Evolutionary conservation across 208 protist species (phyloP).

Genomic region (Lotmaria passim): DNA sequence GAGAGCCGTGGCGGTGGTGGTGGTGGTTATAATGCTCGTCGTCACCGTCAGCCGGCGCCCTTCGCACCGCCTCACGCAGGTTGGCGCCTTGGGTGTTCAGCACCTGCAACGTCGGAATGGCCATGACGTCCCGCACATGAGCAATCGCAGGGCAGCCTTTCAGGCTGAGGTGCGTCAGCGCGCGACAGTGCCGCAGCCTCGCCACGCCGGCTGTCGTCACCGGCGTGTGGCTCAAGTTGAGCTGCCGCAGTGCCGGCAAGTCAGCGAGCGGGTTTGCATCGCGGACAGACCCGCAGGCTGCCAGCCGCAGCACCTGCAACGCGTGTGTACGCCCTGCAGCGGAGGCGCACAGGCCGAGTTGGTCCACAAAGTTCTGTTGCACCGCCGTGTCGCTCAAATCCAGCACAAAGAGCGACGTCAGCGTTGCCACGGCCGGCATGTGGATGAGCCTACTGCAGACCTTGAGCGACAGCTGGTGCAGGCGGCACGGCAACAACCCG

Average conservation of each 20-base stretch:
- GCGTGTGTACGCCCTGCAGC: no score
- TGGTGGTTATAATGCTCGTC: no score
- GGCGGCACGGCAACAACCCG: not conserved
- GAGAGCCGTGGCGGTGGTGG: no score
- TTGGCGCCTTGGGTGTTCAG: conserved; percentile 16
- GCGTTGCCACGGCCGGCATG: not conserved
- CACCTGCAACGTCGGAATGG: conserved; percentile 6
- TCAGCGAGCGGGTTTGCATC: conserved; percentile 1
- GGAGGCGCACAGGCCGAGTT: not conserved
- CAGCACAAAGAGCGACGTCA: not conserved
- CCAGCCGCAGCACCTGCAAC: conserved; percentile 16
- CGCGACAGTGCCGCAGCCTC: not conserved
- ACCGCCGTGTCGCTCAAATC: conserved; percentile 14
- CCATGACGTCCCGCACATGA: not conserved
- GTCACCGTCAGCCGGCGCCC: not conserved
- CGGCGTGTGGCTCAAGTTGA: conserved; percentile 20
- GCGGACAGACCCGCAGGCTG: conserved; percentile 1
- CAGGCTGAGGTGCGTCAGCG: conserved; percentile 5
- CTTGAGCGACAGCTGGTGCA: not conserved
- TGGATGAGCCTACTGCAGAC: conserved; percentile 3
- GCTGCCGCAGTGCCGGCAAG: conserved; percentile 4
- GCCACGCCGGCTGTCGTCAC: conserved; percentile 11
- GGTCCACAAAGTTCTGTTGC: not conserved
- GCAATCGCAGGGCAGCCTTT: conserved; percentile 3
- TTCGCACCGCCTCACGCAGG: conserved; percentile 1